phyloP scores from a whole-genome alignment of 495 filamentous ascomycete species.

The Penicillium arizonense region DNA sequence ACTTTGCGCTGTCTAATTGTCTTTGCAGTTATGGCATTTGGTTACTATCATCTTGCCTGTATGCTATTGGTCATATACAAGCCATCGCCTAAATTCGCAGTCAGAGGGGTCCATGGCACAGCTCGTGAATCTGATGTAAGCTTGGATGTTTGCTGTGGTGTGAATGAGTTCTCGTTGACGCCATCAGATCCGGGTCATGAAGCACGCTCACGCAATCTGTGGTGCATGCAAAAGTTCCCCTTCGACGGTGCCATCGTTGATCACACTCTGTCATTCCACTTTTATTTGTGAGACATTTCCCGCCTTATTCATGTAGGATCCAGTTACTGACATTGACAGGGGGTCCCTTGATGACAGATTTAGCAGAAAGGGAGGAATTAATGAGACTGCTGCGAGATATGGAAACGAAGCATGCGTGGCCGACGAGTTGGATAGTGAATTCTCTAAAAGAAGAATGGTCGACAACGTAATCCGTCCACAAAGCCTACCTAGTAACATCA shows the following conservation, averaged over 20 bases:
- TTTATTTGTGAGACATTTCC: constrained; percentile 7
- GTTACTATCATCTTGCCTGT: constrained; percentile 11
- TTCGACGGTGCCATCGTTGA: constrained; percentile 12
- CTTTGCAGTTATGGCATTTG: constrained; percentile 10
- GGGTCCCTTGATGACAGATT: constrained; percentile 12
- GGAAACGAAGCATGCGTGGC: constrained; percentile 11
- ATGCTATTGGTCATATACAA: constrained; percentile 12
- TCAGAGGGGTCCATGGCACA: constrained; percentile 1
- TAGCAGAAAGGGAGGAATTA: constrained; percentile 5
- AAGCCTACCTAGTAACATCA: not conserved
- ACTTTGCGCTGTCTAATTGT: constrained; percentile 4
- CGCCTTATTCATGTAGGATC: not conserved
- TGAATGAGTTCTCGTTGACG: constrained; percentile 2
- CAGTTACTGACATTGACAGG: constrained; percentile 8
- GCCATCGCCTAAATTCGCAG: constrained; percentile 11
- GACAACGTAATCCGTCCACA: constrained; percentile 1
- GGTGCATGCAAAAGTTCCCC: constrained; percentile 12
- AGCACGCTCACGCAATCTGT: constrained; percentile 9
- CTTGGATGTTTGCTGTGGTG: constrained; percentile 1
- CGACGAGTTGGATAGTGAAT: constrained; percentile 10
- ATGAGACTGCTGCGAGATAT: constrained; percentile 11
- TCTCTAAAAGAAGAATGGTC: constrained; percentile 10
- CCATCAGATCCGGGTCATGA: constrained; percentile 10
- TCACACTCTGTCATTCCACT: constrained; percentile 14
- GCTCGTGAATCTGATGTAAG: constrained; percentile 10